Evolutionary conservation across 495 filamentous ascomycete genomes (phyloP).

Genomic region (Hypoxylon intermedium): DNA sequence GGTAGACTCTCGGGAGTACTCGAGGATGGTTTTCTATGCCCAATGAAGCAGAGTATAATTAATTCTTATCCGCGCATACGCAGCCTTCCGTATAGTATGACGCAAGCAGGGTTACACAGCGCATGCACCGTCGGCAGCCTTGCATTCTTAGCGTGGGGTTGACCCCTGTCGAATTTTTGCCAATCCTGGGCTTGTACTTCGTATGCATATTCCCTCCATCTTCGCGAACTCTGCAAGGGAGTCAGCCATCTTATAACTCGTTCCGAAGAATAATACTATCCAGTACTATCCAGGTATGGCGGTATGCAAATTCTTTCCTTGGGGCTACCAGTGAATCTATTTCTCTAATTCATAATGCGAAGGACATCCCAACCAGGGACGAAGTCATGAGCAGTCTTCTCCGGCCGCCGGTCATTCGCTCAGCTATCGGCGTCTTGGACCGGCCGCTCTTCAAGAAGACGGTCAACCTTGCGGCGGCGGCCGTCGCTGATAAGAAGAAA

Average conservation of each 20-base stretch:
- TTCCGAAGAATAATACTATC: too few relatives aligned
- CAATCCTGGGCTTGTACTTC: conserved; percentile 8
- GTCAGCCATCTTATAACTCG: too few relatives aligned
- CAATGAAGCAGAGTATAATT: too few relatives aligned
- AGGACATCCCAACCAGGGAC: conserved; percentile 20
- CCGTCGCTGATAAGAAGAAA: conserved; percentile 71
- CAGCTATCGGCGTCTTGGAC: conserved; percentile 71
- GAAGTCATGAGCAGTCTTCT: conserved; percentile 58
- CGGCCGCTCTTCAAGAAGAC: conserved; percentile 80
- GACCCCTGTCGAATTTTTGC: conserved; percentile 31
- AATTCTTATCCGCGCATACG: neutral
- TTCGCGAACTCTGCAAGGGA: conserved; percentile 16
- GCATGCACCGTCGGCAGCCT: conserved; percentile 8
- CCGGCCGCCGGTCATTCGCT: conserved; percentile 80
- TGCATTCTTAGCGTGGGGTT: conserved; percentile 11
- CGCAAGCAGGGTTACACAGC: conserved; percentile 10
- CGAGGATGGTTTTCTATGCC: too few relatives aligned
- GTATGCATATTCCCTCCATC: neutral
- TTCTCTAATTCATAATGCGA: conserved; percentile 1
- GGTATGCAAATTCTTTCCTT: conserved; percentile 7
- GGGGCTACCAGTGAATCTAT: neutral
- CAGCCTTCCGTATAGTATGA: conserved; percentile 8
- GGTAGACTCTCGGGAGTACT: too few relatives aligned
- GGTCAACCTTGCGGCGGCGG: conserved; percentile 78
- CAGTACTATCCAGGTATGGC: too few relatives aligned